phyloP scores from a whole-genome alignment of 495 filamentous ascomycete species.

The Parathielavia hyrcaniae region DNA sequence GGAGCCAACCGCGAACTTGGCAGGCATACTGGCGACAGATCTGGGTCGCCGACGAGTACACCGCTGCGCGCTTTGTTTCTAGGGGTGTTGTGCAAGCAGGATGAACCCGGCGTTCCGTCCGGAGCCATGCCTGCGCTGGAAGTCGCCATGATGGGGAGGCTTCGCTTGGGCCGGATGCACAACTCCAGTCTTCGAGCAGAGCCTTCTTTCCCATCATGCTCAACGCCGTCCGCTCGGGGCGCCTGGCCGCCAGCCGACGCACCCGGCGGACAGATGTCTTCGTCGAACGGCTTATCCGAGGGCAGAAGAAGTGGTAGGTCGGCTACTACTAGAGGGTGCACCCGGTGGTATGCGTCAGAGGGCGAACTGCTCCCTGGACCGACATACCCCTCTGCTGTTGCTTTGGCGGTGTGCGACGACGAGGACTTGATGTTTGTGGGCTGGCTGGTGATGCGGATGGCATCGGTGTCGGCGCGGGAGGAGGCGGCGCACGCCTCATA shows the following conservation, averaged over 20 bases:
- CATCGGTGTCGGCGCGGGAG: neutral
- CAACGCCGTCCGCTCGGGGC: neutral
- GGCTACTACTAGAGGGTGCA: neutral
- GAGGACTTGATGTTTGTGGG: neutral
- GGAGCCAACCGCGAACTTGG: neutral
- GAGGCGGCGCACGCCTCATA: neutral
- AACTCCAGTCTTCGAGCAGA: neutral
- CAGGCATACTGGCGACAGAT: neutral
- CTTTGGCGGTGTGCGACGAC: neutral
- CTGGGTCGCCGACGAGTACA: neutral
- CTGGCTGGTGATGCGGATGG: neutral
- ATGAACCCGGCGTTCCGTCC: neutral
- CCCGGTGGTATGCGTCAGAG: neutral
- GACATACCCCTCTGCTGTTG: neutral
- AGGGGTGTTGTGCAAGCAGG: neutral
- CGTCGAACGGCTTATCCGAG: neutral
- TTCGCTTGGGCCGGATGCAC: slow-evolving; percentile 5
- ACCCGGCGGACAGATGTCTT: slow-evolving; percentile 4
- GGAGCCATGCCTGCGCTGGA: neutral
- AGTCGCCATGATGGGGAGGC: too few species aligned
- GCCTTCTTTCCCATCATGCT: neutral
- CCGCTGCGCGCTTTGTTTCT: neutral
- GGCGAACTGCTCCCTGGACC: neutral
- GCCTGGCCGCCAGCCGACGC: slow-evolving; percentile 1
- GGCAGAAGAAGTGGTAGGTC: neutral